These are phyloP conservation scores for Xylona heveae DNA, from an alignment of 495 filamentous ascomycete species.

Conservation along the genomic window DNA sequence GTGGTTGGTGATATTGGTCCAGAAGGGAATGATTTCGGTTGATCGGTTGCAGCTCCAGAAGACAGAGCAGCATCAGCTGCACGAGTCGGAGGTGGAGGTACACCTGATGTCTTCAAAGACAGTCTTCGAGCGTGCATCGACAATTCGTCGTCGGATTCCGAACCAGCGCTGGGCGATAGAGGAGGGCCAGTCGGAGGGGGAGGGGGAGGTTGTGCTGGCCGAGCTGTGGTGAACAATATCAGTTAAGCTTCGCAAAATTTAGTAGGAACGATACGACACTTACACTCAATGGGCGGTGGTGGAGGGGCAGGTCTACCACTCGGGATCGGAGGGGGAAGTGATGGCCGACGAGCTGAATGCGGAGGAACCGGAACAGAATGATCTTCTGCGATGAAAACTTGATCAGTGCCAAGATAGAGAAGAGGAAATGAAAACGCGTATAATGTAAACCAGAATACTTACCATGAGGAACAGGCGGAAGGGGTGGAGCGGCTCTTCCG, in stretches of 20 bases:
- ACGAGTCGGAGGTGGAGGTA: constrained; percentile 24
- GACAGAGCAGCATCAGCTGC: constrained; percentile 24
- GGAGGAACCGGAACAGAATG: constrained; percentile 28
- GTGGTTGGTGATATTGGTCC: constrained; percentile 26
- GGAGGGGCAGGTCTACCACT: constrained; percentile 44
- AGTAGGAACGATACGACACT: constrained; percentile 13
- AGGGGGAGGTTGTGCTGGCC: constrained; percentile 30
- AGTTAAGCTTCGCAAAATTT: neutral
- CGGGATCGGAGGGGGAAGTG: constrained; percentile 35
- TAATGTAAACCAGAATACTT: constrained; percentile 13
- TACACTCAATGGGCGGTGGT: constrained; percentile 46
- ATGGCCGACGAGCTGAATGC: constrained; percentile 12
- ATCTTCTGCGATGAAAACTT: constrained; percentile 13
- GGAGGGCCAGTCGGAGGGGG: constrained; percentile 26
- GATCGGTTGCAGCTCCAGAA: constrained; percentile 3
- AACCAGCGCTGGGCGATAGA: constrained; percentile 52
- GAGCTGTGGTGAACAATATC: constrained; percentile 14
- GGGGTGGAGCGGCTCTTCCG: constrained; percentile 19
- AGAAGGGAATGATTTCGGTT: constrained; percentile 15
- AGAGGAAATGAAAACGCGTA: neutral
- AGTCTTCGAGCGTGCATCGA: constrained; percentile 35
- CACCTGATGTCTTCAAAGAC: constrained; percentile 21
- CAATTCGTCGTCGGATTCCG: constrained; percentile 85
- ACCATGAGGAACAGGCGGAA: constrained; percentile 33
- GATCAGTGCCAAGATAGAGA: neutral